Evolutionary conservation across 192 early-diverging fungal genomes (phyloP), one percentile per base, ranked within the genome.

Genomic region (Gaertneriomyces semiglobifer): DNA sequence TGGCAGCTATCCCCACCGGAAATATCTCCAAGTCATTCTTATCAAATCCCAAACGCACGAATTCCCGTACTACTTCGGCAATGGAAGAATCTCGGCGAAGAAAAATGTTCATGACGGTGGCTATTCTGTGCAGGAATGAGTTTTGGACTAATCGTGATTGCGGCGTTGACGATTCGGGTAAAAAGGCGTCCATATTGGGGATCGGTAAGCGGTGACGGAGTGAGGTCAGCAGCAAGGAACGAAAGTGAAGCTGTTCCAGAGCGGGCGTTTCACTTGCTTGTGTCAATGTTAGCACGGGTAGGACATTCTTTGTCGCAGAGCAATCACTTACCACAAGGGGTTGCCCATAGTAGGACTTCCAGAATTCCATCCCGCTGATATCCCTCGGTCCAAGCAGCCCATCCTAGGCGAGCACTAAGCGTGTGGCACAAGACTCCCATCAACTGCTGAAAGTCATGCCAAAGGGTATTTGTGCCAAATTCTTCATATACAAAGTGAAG

Each of bases 401-500:
- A 62, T 44, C 42, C 39, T 9, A 69, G 25, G 7, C 16, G 52
- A 8, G 10, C n/a, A 11, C 12, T 58, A 58, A 4, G 62, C 4
- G n/a, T 55, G 59, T 6, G 54, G 25, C 10, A 62, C 43, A 12
- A 61, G 43, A 1, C 44, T 7, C 8, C 50, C 60, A 12, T 55
- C 50, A 54, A 20, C 14, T 42, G 10, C 45, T 60, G 7, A 16
- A 52, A 1, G 57, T 74, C 68, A 62, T 60, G 55, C 63, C n/a
- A 73, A 9, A 4, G 59, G 50, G 1, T 55, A 44, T 7, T 68
- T 52, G 44, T 82, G 61, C 47, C 77, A 14, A 84, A 45, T 64
- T 87, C 80, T 41, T 86, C 84, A 58, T 83, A 79, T 18, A 87
- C 69, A 0, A 87, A 65, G 63, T 87, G 85, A 4, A 87, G 58